Evolutionary conservation across 768 basidiomycete genomes (phyloP), one percentile per base, ranked within the genome.

Genomic region (Pisolithus sp.): DNA sequence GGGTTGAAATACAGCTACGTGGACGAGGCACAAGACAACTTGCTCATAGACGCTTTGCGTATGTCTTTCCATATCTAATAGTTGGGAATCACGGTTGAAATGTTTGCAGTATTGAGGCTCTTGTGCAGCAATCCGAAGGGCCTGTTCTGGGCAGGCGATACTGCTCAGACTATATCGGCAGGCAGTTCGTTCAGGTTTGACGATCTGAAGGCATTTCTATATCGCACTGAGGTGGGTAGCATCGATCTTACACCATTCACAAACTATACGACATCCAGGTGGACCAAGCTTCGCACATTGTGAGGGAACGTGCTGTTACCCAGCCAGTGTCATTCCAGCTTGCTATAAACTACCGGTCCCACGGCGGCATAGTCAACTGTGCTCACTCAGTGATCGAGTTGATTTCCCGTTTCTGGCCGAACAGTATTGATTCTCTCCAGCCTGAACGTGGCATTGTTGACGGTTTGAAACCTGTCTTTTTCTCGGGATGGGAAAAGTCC

Each of bases 361-460:
- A 80, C 88, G n/a, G n/a, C n/a, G n/a, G n/a, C n/a, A n/a, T n/a
- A n/a, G n/a, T n/a, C n/a, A 72, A 82, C 42, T 85, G 82, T 57
- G 86, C 86, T 0, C 77, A 81, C 47, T 77, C 76, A 0, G 67
- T 87, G 21, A 76, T 89, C 4, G 75, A 81, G 18, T 64, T 88
- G 1, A 79, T 89, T 15, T 74, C 68, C n/a, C n/a, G n/a, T n/a
- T n/a, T n/a, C n/a, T n/a, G n/a, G n/a, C n/a, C n/a, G n/a, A n/a
- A n/a, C n/a, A 69, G 82, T 0, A 85, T 89, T 23, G 86, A 89
- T 60, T 57, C 55, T 2, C 73, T 88, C 13, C 69, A 69, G 8
- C 73, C 69, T 4, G 86, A 89, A 62, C 65, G 68, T 36, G 85
- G 81, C 0, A n/a, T n/a, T n/a, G n/a, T n/a, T n/a, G n/a, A n/a